phyloP scores from a whole-genome alignment of 306 rosid species.

The Lupinus albus region DNA sequence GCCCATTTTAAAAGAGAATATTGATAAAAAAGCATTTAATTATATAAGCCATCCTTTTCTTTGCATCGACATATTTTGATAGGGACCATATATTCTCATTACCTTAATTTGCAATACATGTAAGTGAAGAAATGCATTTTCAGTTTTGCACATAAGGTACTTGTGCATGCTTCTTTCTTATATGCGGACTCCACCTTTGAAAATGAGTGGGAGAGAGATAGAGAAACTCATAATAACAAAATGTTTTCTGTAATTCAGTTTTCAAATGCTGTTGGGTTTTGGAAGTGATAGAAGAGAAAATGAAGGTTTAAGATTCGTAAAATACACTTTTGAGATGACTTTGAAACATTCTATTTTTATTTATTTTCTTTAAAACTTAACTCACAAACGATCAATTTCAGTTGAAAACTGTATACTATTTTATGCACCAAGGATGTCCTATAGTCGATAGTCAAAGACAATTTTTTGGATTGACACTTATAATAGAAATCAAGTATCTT shows the following conservation, averaged over 20 bases:
- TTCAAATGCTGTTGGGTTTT: too few species aligned
- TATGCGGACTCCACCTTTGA: conserved; percentile 35
- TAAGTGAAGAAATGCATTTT: conserved; percentile 10
- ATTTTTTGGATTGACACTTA: too few species aligned
- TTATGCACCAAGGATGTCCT: too few species aligned
- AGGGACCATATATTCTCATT: conserved; percentile 28
- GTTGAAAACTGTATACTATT: too few species aligned
- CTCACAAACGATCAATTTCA: too few species aligned
- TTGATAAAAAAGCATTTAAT: background rate
- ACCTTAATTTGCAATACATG: conserved; percentile 34
- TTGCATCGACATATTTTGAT: conserved; percentile 2
- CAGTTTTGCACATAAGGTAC: conserved; percentile 33
- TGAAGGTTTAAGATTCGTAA: too few species aligned
- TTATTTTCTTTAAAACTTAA: too few species aligned
- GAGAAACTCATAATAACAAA: background rate
- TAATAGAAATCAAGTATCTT: too few species aligned
- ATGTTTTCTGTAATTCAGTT: conserved; percentile 8
- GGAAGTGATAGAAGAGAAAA: too few species aligned
- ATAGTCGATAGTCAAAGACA: too few species aligned
- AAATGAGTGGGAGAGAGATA: conserved; percentile 28
- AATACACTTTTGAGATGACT: too few species aligned
- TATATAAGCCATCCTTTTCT: conserved; percentile 20
- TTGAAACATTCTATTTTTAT: too few species aligned
- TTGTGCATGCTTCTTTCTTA: conserved; percentile 29
- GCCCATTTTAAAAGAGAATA: conserved; percentile 6